Evolutionary conservation across 805 yeast genomes (phyloP).

Genomic region (Priceomyces melissophilus): DNA sequence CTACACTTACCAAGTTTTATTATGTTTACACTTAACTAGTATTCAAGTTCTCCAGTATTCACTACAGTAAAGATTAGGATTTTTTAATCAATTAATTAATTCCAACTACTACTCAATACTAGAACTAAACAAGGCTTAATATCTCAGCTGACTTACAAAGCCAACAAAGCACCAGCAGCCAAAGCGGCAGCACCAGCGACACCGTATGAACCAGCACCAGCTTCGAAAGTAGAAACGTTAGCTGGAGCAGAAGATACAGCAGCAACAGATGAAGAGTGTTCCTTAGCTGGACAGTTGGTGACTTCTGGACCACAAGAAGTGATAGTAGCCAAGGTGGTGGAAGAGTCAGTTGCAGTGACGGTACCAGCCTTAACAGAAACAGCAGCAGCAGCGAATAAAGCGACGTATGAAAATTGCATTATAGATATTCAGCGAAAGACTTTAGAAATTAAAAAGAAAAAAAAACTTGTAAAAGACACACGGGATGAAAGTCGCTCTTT

Average conservation of each 20-base stretch:
- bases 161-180: conserved; percentile 53
- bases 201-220: conserved; percentile 32
- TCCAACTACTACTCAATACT: conserved; percentile 2
- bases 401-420: conserved; percentile 42
- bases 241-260: conserved; percentile 21
- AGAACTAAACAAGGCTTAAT: conserved; percentile 2
- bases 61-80: neutral
- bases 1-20: too few species aligned
- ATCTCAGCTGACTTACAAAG: conserved; percentile 42
- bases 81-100: conserved; percentile 1
- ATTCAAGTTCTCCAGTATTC: too few species aligned
- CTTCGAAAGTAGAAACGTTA: conserved; percentile 35
- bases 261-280: conserved; percentile 13
- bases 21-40: too few species aligned
- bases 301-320: conserved; percentile 43
- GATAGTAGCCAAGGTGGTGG: conserved; percentile 42
- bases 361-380: conserved; percentile 22
- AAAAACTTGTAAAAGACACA: too few species aligned
- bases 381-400: conserved; percentile 32
- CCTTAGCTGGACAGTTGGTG: conserved; percentile 45
- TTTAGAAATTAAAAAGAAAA: conserved; percentile 10
- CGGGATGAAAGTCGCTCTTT: too few species aligned
- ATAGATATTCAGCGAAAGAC: conserved; percentile 27
- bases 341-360: conserved; percentile 28
- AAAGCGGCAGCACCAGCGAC: conserved; percentile 43